Evolutionary conservation across 2,329 filamentous ascomycete genomes (phyloP), one percentile per base, ranked within the genome.

Genomic region (Ceratocystis cacaofunesta): DNA sequence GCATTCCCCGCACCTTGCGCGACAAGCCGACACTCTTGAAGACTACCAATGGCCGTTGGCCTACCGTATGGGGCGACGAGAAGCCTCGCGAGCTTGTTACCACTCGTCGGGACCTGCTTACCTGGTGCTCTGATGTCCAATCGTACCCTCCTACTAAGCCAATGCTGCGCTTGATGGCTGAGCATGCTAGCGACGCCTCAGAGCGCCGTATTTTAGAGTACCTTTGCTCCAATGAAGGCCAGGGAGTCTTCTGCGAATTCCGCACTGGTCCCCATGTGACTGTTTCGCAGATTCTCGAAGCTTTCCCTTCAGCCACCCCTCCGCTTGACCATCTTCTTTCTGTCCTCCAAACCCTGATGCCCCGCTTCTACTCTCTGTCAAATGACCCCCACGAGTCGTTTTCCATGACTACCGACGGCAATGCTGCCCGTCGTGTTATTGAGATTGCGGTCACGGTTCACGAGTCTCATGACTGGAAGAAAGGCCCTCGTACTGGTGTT

Each of bases 401-500:
- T 68, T 82, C 85, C 25, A 82, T 85, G 68, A 61, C 61, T 25
- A 48, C 50, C 15, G 46, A 63, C 32, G 87, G 88, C 69, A 82
- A 84, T 48, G 83, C 87, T 69, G 82, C 83, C 70, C 88, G 89
- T 69, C 88, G 92, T 36, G 78, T 97, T 67, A 86, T 99, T 71
- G 94, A 97, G 77, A 89, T 97, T 72, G 94, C 94, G n/a, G 94
- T 99, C 66, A 95, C 92, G 6, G 86, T 99, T 68, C 94, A 97
- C 74, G 90, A 96, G 74, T 85, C 86, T 2, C 78, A 84, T 41
- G 87, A 96, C 75, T 96, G 90, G 88, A 82, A 81, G 65, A 80
- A 79, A 61, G 86, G 87, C 46, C 76, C 74, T 66, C 86, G 94
- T 48, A 91, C 89, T 0, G 94, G 94, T 60, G 86, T 96, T 10